Evolutionary conservation across 495 filamentous ascomycete species (phyloP), one percentile per base, ranked within the genome.

Genomic region (Penicillium cosmopolitanum): DNA sequence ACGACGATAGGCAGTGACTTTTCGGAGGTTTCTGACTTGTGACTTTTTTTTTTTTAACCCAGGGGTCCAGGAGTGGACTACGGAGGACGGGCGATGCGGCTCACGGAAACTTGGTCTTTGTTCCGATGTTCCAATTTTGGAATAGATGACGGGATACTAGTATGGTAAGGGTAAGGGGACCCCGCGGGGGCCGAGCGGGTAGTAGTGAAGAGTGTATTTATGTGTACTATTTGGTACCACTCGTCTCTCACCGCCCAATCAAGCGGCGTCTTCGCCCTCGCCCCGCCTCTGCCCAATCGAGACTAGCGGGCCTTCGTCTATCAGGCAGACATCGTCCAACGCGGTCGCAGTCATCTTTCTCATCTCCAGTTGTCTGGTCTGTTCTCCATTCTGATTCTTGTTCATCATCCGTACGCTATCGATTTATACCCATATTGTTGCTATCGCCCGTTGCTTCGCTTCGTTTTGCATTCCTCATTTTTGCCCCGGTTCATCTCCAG

Each of bases 291-390:
- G 8, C 28, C 28, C 13, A 5, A 58, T 67, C 4, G 38, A 62
- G 64, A 3, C 47, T 76, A 73, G 71, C 46, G 51, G 54, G 3
- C 0, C n/a, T 67, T 73, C 71, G 68, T 72, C 75, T 70, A 75
- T 75, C 70, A 77, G 75, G 75, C 75, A 77, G 75, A 77, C 75
- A 72, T 68, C 72, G 64, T 34, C 68, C 71, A 62, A 61, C 66
- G 67, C 65, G 60, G 56, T 51, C 53, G 55, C 52, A 48, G 66
- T 66, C 57, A 61, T 64, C 28, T 48, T 47, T 65, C 62, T 54
- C 42, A 44, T 44, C 42, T 44, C 16, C 42, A 44, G 42, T 44
- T 44, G 42, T 44, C 42, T 44, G 42, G 15, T 44, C 42, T 44
- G 15, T 16, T 44, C 16, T 44, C 16, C n/a, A 9, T 18, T 44